phyloP scores from a whole-genome alignment of 257 asterid species.

The Rhazya stricta region DNA sequence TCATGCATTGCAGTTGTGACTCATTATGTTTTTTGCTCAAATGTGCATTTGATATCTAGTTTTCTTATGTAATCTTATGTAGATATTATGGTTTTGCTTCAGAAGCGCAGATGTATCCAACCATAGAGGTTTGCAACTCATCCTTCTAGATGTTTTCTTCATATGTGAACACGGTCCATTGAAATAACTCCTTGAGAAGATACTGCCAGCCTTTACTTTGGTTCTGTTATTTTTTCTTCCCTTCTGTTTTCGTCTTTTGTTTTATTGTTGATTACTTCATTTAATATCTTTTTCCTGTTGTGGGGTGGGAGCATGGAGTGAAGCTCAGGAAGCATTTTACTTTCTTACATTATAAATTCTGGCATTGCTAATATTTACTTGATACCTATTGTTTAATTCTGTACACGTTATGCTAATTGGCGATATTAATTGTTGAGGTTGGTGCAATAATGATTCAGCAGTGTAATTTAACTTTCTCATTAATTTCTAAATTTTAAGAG shows the following conservation, averaged over 20 bases:
- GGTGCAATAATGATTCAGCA: not conserved
- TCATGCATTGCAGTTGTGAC: not conserved
- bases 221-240: not conserved
- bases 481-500: not conserved
- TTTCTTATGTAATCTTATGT: constrained; percentile 25
- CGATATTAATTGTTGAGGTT: not conserved
- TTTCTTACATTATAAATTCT: not conserved
- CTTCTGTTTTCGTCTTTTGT: not conserved
- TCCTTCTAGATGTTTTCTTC: constrained; percentile 4
- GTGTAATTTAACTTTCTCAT: not conserved
- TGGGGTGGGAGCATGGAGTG: not conserved
- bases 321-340: not conserved
- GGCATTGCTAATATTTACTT: not conserved
- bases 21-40: not conserved
- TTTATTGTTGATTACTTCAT: not conserved
- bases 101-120: constrained; percentile 93
- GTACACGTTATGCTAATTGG: not conserved
- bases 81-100: constrained; percentile 96
- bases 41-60: constrained; percentile 8
- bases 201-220: not conserved
- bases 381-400: not conserved
- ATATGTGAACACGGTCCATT: constrained; percentile 1
- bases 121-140: constrained; percentile 60
- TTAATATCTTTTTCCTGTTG: not conserved
- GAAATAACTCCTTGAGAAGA: not conserved